phyloP scores from a whole-genome alignment of 164 flowering plant genomes.

The Magnolia officinalis region DNA sequence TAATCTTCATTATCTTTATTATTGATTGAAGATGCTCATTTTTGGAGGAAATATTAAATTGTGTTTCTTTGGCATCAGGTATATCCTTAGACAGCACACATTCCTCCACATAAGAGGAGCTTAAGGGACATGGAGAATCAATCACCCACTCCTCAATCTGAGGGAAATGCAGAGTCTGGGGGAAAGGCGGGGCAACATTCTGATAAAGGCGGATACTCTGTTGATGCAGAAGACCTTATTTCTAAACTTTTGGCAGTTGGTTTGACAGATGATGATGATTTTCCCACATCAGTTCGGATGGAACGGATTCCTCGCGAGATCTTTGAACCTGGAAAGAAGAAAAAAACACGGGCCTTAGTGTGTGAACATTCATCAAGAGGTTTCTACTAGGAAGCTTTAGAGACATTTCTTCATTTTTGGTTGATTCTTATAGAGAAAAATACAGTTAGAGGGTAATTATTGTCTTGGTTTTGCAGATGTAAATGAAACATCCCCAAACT shows the following conservation, averaged over 20 bases:
- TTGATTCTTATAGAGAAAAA: background rate
- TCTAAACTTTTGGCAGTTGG: slow-evolving; percentile 33
- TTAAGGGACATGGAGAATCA: slow-evolving; percentile 12
- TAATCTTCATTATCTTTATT: no score
- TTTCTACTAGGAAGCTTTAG: slow-evolving; percentile 5
- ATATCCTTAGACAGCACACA: slow-evolving; percentile 20
- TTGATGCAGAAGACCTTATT: slow-evolving; percentile 26
- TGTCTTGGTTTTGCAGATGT: slow-evolving; percentile 13
- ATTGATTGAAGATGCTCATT: no score
- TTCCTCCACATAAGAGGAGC: slow-evolving; percentile 55
- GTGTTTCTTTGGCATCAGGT: no score
- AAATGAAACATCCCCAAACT: slow-evolving; percentile 2
- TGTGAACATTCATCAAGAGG: slow-evolving; percentile 19
- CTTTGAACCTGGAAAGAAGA: slow-evolving; percentile 22
- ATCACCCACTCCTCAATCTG: slow-evolving; percentile 19
- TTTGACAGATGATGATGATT: slow-evolving; percentile 22
- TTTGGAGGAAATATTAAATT: no score
- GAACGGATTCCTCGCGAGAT: slow-evolving; percentile 29
- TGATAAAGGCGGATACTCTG: slow-evolving; percentile 10
- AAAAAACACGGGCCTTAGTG: slow-evolving; percentile 31
- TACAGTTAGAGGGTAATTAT: slow-evolving; percentile 1
- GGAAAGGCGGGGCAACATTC: background rate
- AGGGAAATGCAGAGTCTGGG: slow-evolving; percentile 14
- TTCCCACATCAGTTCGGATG: slow-evolving; percentile 28
- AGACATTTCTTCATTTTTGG: background rate